Evolutionary conservation across 129 eudicot genomes (phyloP).

Genomic region (Smallanthus sonchifolius): DNA sequence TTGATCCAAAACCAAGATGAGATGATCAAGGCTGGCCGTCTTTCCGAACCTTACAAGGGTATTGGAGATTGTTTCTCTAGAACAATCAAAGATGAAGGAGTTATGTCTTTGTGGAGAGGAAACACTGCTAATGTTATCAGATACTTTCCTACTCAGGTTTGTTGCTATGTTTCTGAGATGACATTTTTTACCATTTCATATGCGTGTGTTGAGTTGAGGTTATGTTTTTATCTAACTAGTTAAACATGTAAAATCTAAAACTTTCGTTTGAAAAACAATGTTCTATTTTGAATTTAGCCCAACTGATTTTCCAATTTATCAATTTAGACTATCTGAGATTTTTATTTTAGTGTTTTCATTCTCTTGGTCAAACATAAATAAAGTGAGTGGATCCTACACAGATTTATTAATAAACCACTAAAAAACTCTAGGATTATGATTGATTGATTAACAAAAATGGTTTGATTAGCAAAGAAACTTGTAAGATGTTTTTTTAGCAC

Average conservation of each 20-base stretch:
- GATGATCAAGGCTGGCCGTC: constrained; percentile 50
- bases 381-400: too few species aligned
- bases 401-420: too few species aligned
- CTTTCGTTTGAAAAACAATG: too few species aligned
- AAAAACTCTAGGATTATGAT: too few species aligned
- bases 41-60: constrained; percentile 50
- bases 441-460: too few species aligned
- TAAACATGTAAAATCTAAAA: too few species aligned
- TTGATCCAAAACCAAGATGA: constrained; percentile 66
- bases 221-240: not conserved
- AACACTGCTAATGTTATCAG: constrained; percentile 67
- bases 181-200: not conserved
- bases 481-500: too few species aligned
- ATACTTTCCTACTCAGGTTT: constrained; percentile 62
- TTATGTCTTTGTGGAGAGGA: constrained; percentile 60
- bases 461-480: too few species aligned
- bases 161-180: not conserved
- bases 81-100: constrained; percentile 47
- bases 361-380: not conserved
- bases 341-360: too few species aligned
- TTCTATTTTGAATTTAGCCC: not conserved
- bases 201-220: not conserved
- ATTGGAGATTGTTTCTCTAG: constrained; percentile 51
- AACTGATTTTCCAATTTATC: too few species aligned
- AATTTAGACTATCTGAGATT: not conserved